phyloP scores from a whole-genome alignment of 2,329 filamentous ascomycete species.

The Stachybotrys chartarum region DNA sequence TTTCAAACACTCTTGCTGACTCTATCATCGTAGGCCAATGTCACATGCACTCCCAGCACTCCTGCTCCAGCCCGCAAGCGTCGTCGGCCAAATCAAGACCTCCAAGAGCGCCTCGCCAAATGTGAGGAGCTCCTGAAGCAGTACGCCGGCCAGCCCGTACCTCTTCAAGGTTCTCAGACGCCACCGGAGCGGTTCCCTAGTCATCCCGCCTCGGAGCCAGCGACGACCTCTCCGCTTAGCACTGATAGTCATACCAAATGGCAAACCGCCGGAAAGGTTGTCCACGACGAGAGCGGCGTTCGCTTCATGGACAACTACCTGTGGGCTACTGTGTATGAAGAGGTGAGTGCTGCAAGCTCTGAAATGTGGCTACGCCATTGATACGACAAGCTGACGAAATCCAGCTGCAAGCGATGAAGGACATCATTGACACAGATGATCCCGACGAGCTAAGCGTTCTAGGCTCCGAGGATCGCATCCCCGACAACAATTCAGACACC shows the following conservation, averaged over 20 bases:
- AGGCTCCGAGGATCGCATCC: constrained; percentile 41
- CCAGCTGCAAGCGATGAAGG: constrained; percentile 51
- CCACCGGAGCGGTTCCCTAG: constrained; percentile 9
- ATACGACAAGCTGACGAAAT: constrained; percentile 6
- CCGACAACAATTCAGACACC: constrained; percentile 45
- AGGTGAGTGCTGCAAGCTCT: constrained; percentile 31
- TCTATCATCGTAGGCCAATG: constrained; percentile 40
- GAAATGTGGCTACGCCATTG: not conserved
- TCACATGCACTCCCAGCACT: constrained; percentile 52
- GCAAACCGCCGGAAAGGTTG: constrained; percentile 44
- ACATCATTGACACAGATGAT: constrained; percentile 45
- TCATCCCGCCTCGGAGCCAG: constrained; percentile 1
- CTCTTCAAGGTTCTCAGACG: constrained; percentile 13
- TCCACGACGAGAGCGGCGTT: constrained; percentile 46
- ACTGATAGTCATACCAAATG: constrained; percentile 27
- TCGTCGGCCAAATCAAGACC: constrained; percentile 51
- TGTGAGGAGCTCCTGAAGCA: constrained; percentile 53
- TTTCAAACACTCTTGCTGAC: not conserved
- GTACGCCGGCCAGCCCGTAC: constrained; percentile 37
- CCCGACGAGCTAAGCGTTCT: constrained; percentile 40
- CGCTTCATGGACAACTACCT: constrained; percentile 52
- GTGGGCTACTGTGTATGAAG: constrained; percentile 46
- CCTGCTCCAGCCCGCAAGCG: constrained; percentile 54
- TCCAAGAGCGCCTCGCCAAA: constrained; percentile 52
- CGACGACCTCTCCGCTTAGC: constrained; percentile 13